phyloP scores from a whole-genome alignment of 768 basidiomycete species.

The Suillus variegatus region DNA sequence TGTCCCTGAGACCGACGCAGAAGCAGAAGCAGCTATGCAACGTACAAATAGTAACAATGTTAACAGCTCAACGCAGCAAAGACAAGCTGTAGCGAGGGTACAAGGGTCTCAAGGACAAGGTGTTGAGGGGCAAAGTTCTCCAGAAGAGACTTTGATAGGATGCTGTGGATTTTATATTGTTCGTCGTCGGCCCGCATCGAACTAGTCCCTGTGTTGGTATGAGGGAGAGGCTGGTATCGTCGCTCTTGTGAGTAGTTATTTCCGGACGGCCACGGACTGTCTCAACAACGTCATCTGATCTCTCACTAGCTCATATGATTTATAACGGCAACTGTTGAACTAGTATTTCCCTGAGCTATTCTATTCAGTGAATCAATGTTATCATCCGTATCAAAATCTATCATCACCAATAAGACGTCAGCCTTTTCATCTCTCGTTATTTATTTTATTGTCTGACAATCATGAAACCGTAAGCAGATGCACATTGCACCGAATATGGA shows the following conservation, averaged over 20 bases:
- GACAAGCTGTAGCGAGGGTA: not conserved
- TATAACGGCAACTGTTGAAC: no score
- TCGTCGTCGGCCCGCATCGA: not conserved
- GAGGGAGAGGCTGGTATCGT: no score
- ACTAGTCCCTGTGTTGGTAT: not conserved
- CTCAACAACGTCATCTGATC: not conserved
- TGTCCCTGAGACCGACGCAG: not conserved
- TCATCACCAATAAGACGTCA: no score
- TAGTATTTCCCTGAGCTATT: no score
- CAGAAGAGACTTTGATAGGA: not conserved
- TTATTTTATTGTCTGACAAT: no score
- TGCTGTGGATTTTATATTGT: not conserved
- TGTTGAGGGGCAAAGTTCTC: not conserved
- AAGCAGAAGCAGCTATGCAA: not conserved
- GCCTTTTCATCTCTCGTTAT: no score
- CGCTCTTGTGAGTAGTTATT: not conserved
- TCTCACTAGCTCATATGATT: not conserved
- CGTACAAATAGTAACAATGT: not conserved
- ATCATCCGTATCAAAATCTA: no score
- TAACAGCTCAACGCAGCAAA: not conserved
- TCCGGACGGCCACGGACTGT: no score
- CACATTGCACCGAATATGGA: no score
- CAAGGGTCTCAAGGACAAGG: not conserved
- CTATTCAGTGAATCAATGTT: no score
- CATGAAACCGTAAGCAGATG: no score